A percentile compares a stretch with the other conserved stretches of the same genome.
phyloP scores from a whole-genome alignment of 1,284 basidiomycete species.

The Microbotryum silenes-acaulis region DNA sequence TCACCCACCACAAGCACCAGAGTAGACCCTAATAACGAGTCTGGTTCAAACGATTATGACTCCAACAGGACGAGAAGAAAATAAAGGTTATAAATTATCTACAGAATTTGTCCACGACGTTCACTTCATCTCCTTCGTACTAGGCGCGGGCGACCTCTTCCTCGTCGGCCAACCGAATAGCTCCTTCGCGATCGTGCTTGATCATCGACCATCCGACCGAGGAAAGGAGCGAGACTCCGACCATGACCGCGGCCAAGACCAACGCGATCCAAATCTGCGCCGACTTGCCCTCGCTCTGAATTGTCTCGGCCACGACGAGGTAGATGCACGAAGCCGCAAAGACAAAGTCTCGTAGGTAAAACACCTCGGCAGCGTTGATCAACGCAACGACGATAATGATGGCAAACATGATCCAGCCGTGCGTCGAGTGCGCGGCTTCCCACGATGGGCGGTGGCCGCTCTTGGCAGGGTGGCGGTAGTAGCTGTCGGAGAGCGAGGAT shows the following conservation, averaged over 20 bases:
- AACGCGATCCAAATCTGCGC: conserved; percentile 7
- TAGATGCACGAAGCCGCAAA: conserved; percentile 3
- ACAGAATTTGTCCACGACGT: too few relatives aligned
- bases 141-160: not conserved
- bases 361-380: conserved; percentile 6
- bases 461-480: conserved; percentile 18
- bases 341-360: conserved; percentile 1
- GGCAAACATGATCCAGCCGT: conserved; percentile 30
- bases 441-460: conserved; percentile 11
- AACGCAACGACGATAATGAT: conserved; percentile 25
- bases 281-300: conserved; percentile 1
- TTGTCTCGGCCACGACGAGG: conserved; percentile 4
- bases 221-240: not conserved
- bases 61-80: too few relatives aligned
- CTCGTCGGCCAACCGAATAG: conserved; percentile 4
- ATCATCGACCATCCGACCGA: conserved; percentile 2
- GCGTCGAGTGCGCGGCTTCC: conserved; percentile 24
- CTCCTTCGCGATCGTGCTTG: conserved; percentile 5
- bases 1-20: too few relatives aligned
- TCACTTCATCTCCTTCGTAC: too few relatives aligned
- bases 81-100: too few relatives aligned
- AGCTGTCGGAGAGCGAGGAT: not conserved
- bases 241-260: not conserved
- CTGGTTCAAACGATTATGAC: too few relatives aligned
- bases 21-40: too few relatives aligned